These are phyloP conservation scores for Syzygium aromaticum DNA, from an alignment of 345 rosid species.

Conservation along the genomic window DNA sequence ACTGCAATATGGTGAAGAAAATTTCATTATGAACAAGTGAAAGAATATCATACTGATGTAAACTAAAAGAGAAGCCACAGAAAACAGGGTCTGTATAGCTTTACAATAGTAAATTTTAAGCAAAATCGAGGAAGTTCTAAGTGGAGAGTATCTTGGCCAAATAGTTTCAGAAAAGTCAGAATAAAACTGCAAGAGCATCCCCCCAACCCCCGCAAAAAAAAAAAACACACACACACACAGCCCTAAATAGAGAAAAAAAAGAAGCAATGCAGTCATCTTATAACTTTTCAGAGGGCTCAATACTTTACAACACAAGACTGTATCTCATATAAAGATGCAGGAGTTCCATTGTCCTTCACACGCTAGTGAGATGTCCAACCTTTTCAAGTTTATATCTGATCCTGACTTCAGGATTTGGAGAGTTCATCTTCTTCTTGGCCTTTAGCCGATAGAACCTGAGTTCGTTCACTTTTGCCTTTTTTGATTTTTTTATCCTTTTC, in stretches of 20 bases:
- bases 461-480: conserved; percentile 65
- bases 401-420: conserved; percentile 93
- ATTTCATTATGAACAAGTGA: neutral
- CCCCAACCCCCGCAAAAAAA: neutral
- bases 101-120: neutral
- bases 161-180: neutral
- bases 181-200: neutral
- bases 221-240: neutral
- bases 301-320: neutral
- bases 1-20: neutral
- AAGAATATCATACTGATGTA: neutral
- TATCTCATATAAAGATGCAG: neutral
- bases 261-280: neutral
- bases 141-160: neutral
- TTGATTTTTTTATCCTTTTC: conserved; percentile 46
- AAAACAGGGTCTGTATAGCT: neutral
- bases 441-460: conserved; percentile 71
- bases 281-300: neutral
- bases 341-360: neutral
- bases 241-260: neutral
- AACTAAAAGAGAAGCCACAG: neutral
- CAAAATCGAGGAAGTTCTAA: neutral
- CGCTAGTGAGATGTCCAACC: conserved; percentile 23
- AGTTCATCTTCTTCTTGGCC: conserved; percentile 93
- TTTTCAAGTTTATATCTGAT: conserved; percentile 84